phyloP scores from a whole-genome alignment of 2,329 filamentous ascomycete genomes.

The Ophiocordyceps camponoti-floridani region DNA sequence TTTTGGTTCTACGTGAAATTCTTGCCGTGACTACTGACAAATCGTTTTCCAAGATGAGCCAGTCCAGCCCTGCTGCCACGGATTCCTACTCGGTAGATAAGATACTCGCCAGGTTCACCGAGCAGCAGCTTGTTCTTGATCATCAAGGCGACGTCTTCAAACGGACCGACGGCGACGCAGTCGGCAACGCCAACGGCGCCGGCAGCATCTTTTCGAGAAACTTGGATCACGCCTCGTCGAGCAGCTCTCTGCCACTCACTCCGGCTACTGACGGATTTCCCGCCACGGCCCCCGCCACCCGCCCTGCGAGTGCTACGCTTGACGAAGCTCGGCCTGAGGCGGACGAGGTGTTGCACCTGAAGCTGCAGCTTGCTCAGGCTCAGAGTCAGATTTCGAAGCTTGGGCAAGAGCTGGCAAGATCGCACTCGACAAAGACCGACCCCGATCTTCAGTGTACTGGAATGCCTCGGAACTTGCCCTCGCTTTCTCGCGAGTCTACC shows the following conservation, averaged over 20 bases:
- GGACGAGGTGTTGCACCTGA: slow-evolving; percentile 49
- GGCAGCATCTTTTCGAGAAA: slow-evolving; percentile 11
- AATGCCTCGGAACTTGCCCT: slow-evolving; percentile 6
- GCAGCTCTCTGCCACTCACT: slow-evolving; percentile 43
- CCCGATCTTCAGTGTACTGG: slow-evolving; percentile 8
- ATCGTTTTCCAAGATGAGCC: slow-evolving; percentile 18
- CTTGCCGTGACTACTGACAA: neutral
- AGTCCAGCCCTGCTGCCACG: slow-evolving; percentile 17
- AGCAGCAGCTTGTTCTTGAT: slow-evolving; percentile 44
- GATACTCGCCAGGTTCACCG: slow-evolving; percentile 54
- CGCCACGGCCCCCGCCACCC: slow-evolving; percentile 28
- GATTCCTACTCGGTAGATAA: slow-evolving; percentile 47
- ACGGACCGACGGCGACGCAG: slow-evolving; percentile 28
- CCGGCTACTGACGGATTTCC: slow-evolving; percentile 38
- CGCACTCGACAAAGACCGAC: slow-evolving; percentile 40
- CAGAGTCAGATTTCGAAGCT: slow-evolving; percentile 53
- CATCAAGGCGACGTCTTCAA: slow-evolving; percentile 22
- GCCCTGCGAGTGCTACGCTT: slow-evolving; percentile 31
- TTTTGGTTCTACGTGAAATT: neutral
- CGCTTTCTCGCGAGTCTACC: slow-evolving; percentile 19
- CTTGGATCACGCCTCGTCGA: slow-evolving; percentile 31
- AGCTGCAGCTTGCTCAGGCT: slow-evolving; percentile 53
- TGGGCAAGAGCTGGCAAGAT: slow-evolving; percentile 52
- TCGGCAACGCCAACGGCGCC: slow-evolving; percentile 15
- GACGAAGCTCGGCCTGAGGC: slow-evolving; percentile 21